Evolutionary conservation across 2,329 filamentous ascomycete genomes (phyloP).

Genomic region (Eutypa lata): DNA sequence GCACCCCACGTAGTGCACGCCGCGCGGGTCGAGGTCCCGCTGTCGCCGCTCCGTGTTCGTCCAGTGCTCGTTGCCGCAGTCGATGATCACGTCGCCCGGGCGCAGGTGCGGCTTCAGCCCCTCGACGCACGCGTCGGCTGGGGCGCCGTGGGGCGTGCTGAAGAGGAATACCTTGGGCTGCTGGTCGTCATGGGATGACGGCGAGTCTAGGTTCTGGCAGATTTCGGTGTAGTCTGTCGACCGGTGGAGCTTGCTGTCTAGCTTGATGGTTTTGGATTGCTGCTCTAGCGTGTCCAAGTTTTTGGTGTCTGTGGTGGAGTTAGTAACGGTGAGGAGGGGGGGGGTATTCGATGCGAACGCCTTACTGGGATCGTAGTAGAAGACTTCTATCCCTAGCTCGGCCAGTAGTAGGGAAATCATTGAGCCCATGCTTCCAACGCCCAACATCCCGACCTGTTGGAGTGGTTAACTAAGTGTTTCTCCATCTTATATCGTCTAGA

Average conservation of each 20-base stretch:
- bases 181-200: conserved; percentile 7
- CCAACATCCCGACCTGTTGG: conserved; percentile 51
- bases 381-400: conserved; percentile 53
- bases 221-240: conserved; percentile 45
- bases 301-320: conserved; percentile 16
- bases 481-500: not conserved
- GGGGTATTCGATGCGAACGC: not conserved
- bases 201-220: conserved; percentile 41
- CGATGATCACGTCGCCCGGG: conserved; percentile 63
- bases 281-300: conserved; percentile 42
- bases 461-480: not conserved
- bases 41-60: conserved; percentile 62
- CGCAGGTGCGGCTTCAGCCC: conserved; percentile 44
- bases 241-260: conserved; percentile 27
- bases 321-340: no score
- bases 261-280: conserved; percentile 26
- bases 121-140: conserved; percentile 36
- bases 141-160: conserved; percentile 45
- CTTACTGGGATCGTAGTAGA: conserved; percentile 48
- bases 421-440: conserved; percentile 58
- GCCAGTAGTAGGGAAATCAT: conserved; percentile 58
- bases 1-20: conserved; percentile 64
- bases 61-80: conserved; percentile 68
- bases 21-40: conserved; percentile 50
- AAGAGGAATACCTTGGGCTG: conserved; percentile 49